These are phyloP conservation scores for Pseudopyricularia cyperi DNA, from an alignment of 2,329 filamentous ascomycete species.

Conservation along the genomic window DNA sequence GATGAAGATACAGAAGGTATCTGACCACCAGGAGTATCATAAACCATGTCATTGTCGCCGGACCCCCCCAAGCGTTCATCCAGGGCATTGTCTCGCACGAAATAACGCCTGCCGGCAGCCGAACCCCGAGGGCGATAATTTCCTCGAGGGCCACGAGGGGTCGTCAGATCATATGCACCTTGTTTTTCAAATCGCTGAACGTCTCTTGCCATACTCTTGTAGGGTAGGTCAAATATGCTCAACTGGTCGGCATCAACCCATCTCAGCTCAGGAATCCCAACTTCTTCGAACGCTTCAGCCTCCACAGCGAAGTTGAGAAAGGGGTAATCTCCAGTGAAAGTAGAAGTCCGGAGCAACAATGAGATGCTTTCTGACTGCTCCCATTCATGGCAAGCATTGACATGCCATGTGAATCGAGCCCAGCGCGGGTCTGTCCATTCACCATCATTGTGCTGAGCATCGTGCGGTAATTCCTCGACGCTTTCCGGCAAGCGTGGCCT, in stretches of 20 bases:
- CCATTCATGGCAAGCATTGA: constrained; percentile 29
- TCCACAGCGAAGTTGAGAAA: constrained; percentile 24
- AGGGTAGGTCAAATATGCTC: constrained; percentile 26
- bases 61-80: not conserved
- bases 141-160: not conserved
- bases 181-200: constrained; percentile 2
- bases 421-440: constrained; percentile 14
- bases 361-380: constrained; percentile 26
- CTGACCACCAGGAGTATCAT: not conserved
- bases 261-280: constrained; percentile 8
- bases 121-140: not conserved
- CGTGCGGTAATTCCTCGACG: constrained; percentile 17
- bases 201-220: constrained; percentile 22
- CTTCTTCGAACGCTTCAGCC: constrained; percentile 2
- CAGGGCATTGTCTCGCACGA: not conserved
- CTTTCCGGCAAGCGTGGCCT: constrained; percentile 17
- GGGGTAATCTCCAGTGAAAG: constrained; percentile 20
- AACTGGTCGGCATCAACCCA: constrained; percentile 27
- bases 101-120: not conserved
- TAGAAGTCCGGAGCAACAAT: constrained; percentile 18
- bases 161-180: not conserved
- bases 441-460: constrained; percentile 8
- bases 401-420: constrained; percentile 15
- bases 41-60: not conserved
- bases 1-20: not conserved